Evolutionary conservation across 2,329 filamentous ascomycete genomes (phyloP), one percentile per base, ranked within the genome.

Genomic region (Trichoderma polysporum): DNA sequence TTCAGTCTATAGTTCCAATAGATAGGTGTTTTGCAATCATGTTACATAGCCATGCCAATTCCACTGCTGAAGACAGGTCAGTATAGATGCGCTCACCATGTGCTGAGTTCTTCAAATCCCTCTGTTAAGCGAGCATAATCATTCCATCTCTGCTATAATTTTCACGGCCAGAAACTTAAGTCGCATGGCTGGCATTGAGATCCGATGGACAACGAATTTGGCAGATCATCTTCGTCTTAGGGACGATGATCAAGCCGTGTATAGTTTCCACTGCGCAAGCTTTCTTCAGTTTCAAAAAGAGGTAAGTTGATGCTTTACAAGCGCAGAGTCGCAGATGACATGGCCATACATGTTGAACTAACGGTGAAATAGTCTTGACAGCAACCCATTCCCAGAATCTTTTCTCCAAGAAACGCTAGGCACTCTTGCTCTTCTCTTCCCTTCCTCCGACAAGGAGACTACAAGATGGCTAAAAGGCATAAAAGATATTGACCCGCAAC

Each of bases 241-340:
- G 0, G 76, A 81, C 10, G 76, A 79, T n/a, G 79, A 81, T 56
- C 78, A 70, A 0, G 77, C 70, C 4, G 70, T 82, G 0, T 69
- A 74, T 12, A 71, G 83, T 0, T 83, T 83, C 52, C 78, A 82
- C 64, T 76, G 80, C 61, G 77, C 74, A 0, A 77, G 76, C 0
- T 80, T 82, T 49, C 70, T 82, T 9, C 69, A 76, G 45, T 66
- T 69, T 13, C 74, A 77, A 63, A 52, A 70, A n/a, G 66, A 68
- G 49, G 68, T 70, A 27, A 25, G 39, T 68, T 57, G 49, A 35
- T 39, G 37, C 12, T 39, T 15, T 17, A 39, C 17, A 39, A 15
- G 17, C 12, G 37, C n/a, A n/a, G n/a, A n/a, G n/a, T n/a, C n/a
- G n/a, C n/a, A n/a, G 37, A 15, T 15, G 12, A 39, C 5, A 15